Evolutionary conservation across 2,329 filamentous ascomycete genomes (phyloP).

Genomic region (Pyrenophora tritici-repentis): DNA sequence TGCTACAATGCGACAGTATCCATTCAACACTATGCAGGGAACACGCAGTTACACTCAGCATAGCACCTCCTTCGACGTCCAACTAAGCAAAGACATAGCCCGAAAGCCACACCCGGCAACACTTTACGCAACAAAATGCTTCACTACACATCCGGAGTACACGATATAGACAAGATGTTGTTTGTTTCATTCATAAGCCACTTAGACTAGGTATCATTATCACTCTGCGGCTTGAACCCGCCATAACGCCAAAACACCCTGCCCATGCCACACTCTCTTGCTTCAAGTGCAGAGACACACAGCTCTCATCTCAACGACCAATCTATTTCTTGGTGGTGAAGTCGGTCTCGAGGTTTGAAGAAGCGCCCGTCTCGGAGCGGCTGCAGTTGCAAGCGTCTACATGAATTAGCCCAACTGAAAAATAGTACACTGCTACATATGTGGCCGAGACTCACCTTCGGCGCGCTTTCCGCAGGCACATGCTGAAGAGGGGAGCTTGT

Average conservation of each 20-base stretch:
- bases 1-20: no score
- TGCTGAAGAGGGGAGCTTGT: constrained; percentile 68
- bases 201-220: background rate
- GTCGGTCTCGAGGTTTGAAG: constrained; percentile 75
- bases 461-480: constrained; percentile 80
- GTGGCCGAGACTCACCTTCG: constrained; percentile 60
- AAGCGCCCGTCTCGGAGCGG: constrained; percentile 67
- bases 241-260: constrained; percentile 15
- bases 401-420: background rate
- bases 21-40: no score
- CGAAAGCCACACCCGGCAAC: no score
- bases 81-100: no score
- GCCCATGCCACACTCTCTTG: constrained; percentile 12
- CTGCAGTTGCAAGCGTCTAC: constrained; percentile 74
- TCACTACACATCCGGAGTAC: no score
- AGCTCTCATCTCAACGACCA: background rate
- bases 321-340: constrained; percentile 73
- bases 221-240: background rate
- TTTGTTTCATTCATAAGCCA: background rate
- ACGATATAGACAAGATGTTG: no score
- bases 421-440: background rate
- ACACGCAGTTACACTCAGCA: no score
- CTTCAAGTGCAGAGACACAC: constrained; percentile 4
- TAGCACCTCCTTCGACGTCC: no score
- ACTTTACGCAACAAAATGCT: no score